Evolutionary conservation across 106 monocot species (phyloP).

Genomic region (Phalaenopsis equestris): DNA sequence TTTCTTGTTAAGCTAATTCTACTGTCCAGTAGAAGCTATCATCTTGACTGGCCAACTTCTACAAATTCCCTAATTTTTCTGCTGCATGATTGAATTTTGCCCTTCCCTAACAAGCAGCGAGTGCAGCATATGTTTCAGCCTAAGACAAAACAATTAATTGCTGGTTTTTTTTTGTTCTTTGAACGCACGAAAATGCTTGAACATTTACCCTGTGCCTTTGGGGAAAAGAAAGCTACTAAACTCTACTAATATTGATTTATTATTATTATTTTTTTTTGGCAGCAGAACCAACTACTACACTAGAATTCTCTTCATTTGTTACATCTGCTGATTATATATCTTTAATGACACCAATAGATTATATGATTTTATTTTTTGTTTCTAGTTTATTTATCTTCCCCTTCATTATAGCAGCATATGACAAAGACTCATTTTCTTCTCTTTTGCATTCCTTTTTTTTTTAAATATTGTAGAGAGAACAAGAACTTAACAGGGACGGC

Average conservation of each 20-base stretch:
- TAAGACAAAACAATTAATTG: not conserved
- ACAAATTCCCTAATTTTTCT: not conserved
- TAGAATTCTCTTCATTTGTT: not conserved
- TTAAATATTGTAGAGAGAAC: conserved; percentile 32
- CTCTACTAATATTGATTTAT: not conserved
- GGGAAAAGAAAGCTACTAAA: not conserved
- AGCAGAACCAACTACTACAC: not conserved
- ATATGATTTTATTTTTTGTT: not conserved
- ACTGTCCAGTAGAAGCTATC: not conserved
- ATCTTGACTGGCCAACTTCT: not conserved
- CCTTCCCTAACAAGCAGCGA: not conserved
- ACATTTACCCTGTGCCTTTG: not conserved
- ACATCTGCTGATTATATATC: not conserved
- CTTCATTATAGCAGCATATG: not conserved
- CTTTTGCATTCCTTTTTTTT: not conserved
- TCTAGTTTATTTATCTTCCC: not conserved
- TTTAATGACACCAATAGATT: not conserved
- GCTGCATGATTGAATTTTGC: not conserved
- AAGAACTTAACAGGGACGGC: conserved; percentile 51
- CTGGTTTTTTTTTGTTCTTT: not conserved
- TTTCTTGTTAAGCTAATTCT: not conserved
- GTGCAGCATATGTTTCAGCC: not conserved
- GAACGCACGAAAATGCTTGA: not conserved
- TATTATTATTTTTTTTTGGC: not conserved
- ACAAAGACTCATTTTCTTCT: not conserved